These are phyloP conservation scores for Nymphaea thermarum DNA, from an alignment of 164 flowering plant genomes.

Conservation along the genomic window DNA sequence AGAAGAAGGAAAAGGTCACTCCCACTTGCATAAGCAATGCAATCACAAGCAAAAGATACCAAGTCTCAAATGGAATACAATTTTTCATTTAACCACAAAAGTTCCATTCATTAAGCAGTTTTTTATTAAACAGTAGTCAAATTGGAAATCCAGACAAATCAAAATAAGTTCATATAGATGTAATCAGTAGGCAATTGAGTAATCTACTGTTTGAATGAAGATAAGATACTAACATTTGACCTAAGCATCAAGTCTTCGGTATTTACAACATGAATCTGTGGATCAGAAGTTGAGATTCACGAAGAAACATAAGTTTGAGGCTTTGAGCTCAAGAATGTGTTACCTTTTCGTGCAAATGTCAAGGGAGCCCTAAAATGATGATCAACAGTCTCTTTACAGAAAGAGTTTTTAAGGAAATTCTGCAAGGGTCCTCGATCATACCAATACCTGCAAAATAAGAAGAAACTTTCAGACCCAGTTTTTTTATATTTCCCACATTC, in stretches of 20 bases:
- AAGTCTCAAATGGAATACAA: too few relatives aligned
- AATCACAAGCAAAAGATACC: too few relatives aligned
- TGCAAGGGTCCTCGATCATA: conserved; percentile 10
- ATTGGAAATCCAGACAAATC: too few relatives aligned
- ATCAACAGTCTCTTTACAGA: conserved; percentile 10
- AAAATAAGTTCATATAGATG: not conserved
- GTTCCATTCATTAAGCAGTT: too few relatives aligned
- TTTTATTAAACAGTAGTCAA: too few relatives aligned
- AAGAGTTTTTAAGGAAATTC: conserved; percentile 17
- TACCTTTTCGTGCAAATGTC: conserved; percentile 28
- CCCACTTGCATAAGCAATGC: too few relatives aligned
- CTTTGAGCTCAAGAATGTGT: not conserved
- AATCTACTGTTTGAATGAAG: not conserved
- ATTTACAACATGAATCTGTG: not conserved
- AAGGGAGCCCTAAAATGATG: conserved; percentile 17
- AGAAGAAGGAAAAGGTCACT: too few relatives aligned
- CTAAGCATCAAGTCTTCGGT: too few relatives aligned
- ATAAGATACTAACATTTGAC: not conserved
- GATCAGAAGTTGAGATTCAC: not conserved
- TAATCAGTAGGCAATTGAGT: not conserved
- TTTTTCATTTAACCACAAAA: too few relatives aligned
- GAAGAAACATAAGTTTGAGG: not conserved
- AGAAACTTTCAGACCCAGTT: too few relatives aligned
- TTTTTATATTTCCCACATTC: too few relatives aligned
- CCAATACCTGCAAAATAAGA: conserved; percentile 19